Evolutionary conservation across 1,284 basidiomycete genomes (phyloP).

Genomic region (Thecaphora frezii): DNA sequence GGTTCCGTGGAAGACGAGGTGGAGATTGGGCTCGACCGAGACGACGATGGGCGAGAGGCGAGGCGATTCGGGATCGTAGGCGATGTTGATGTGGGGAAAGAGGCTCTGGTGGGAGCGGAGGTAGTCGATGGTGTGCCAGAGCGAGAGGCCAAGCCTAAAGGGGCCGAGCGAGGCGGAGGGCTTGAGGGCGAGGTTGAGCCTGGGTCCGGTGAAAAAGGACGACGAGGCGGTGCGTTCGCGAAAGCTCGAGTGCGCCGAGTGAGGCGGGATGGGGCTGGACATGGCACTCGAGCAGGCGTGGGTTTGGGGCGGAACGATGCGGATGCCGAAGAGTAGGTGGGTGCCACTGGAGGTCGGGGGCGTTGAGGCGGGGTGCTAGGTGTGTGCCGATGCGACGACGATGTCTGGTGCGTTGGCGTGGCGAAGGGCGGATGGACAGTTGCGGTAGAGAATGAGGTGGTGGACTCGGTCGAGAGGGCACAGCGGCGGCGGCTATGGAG

Average conservation of each 20-base stretch:
- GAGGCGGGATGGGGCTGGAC: conserved; percentile 30
- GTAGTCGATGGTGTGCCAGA: conserved; percentile 42
- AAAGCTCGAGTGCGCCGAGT: conserved; percentile 2
- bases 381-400: too few species aligned
- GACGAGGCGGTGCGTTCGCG: conserved; percentile 6
- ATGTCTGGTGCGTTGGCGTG: too few species aligned
- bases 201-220: conserved; percentile 13
- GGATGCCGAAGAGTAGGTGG: too few species aligned
- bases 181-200: conserved; percentile 23
- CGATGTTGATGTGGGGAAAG: conserved; percentile 36
- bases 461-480: too few species aligned
- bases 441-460: too few species aligned
- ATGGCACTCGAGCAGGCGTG: too few species aligned
- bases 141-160: conserved; percentile 39
- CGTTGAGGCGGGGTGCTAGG: too few species aligned
- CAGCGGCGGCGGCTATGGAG: too few species aligned
- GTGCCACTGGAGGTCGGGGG: too few species aligned
- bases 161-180: conserved; percentile 29
- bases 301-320: too few species aligned
- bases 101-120: conserved; percentile 32
- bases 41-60: conserved; percentile 26
- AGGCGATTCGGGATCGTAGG: conserved; percentile 18
- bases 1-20: conserved; percentile 27
- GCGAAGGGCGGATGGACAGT: too few species aligned
- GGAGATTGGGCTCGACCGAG: conserved; percentile 24